phyloP scores from a whole-genome alignment of 345 rosid species.

The Erysimum cheiranthoides region DNA sequence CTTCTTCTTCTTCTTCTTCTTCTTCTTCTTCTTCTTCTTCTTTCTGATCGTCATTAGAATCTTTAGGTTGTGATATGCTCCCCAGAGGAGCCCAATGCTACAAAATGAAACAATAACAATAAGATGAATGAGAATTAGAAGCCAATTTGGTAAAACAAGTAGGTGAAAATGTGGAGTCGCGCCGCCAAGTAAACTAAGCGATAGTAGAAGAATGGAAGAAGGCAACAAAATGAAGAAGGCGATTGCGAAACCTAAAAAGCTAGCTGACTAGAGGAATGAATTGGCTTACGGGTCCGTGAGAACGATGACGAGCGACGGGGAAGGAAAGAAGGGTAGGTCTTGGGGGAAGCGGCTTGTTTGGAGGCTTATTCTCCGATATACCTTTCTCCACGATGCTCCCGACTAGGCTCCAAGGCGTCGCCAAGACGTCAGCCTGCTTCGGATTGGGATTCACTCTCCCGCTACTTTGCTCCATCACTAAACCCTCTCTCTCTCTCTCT shows the following conservation, averaged over 20 bases:
- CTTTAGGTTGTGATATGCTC: slow-evolving; percentile 31
- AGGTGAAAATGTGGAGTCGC: not conserved
- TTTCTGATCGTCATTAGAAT: slow-evolving; percentile 22
- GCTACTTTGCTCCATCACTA: slow-evolving; percentile 34
- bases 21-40: not conserved
- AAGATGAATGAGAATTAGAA: not conserved
- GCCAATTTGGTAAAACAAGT: not conserved
- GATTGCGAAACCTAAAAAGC: not conserved
- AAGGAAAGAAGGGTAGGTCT: slow-evolving; percentile 70
- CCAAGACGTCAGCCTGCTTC: slow-evolving; percentile 5
- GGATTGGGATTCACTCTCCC: slow-evolving; percentile 10
- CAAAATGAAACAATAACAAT: slow-evolving; percentile 22
- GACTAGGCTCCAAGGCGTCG: slow-evolving; percentile 48
- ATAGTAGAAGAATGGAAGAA: not conserved
- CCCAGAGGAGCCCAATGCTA: slow-evolving; percentile 70
- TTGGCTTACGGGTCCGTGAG: slow-evolving; percentile 79
- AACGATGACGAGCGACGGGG: slow-evolving; percentile 92
- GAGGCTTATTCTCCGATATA: slow-evolving; percentile 47
- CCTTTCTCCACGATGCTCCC: slow-evolving; percentile 85
- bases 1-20: slow-evolving; percentile 49
- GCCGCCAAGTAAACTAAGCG: not conserved
- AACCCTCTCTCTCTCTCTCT: slow-evolving; percentile 6
- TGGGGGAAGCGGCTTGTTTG: slow-evolving; percentile 55
- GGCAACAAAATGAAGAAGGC: not conserved
- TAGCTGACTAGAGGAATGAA: not conserved